Base-by-base conservation (phyloP, 129 eudicot genomes). In the Cynara cardunculus region DNA sequence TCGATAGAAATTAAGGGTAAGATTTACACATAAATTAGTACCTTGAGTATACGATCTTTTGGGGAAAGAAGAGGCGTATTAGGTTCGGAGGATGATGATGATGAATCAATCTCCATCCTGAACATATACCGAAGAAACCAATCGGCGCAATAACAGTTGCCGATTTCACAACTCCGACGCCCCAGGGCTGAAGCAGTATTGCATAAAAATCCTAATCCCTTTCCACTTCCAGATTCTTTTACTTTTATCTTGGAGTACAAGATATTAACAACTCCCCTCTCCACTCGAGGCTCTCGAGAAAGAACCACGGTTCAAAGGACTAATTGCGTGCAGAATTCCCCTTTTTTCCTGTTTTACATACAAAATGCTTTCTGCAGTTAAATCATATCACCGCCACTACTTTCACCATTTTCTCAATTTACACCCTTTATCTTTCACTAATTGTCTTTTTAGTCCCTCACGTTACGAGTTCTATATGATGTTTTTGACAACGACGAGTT, bases 51-150 rank as follows among this genome's bases (percentile, higher is more conserved):
- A 78, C 85, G 98, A 83, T 86, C 89, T 34, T 74, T 81, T 28
- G 91, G 96, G 4, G 96, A 84, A 18, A 85, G 79, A 64, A 27
- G 30, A 77, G 78, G 86, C 81, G 69, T 25, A 21, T 27, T 76
- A 35, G 86, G 80, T 26, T 87, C 91, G 66, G 92, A 88, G 21
- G 92, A 80, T 1, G 79, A 64, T 19, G 80, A 68, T 8, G 91
- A 81, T 41, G 94, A 90, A 82, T 93, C 98, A 73, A 89, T 80
- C 73, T 88, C 92, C 98, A 91, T 93, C 41, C 78, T 72, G 41
- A 91, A 73, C 75, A 93, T 41, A 25, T 70, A 74, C 0, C 87
- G 80, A 27, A 93, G 71, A 83, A 83, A 25, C 92, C 97, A 89
- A 85, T 88, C 93, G 87, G 88, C 81, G 82, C 92, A 91, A 75